Percentiles rank a stretch among this genome's conserved stretches.
Conservation (phyloP, 164 flowering plant species). For the Berberis thunbergii region DNA sequence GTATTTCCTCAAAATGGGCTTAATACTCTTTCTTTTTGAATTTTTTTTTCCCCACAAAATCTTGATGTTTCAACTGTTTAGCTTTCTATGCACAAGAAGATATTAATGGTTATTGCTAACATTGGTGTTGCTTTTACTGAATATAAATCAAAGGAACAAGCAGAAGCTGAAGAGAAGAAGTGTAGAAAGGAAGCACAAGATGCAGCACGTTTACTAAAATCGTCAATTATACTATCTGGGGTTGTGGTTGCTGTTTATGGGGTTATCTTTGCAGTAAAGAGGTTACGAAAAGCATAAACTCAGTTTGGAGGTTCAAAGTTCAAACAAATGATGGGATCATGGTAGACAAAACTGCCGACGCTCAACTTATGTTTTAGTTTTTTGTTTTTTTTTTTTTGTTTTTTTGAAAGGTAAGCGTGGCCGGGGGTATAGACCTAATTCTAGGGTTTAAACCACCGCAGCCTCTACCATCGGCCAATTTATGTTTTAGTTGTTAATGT, state of each 20-base stretch:
- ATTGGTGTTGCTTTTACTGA: too few species aligned
- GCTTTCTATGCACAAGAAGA: not conserved
- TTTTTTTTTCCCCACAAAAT: not conserved
- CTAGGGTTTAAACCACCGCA: too few species aligned
- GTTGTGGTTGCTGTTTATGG: constrained; percentile 46
- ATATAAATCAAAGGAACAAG: constrained; percentile 17
- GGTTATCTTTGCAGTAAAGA: constrained; percentile 46
- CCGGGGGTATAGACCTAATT: too few species aligned
- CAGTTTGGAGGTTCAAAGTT: not conserved
- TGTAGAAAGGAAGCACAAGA: constrained; percentile 17
- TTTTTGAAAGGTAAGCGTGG: too few species aligned
- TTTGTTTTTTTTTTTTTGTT: too few species aligned
- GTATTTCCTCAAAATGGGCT: too few species aligned
- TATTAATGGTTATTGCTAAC: too few species aligned
- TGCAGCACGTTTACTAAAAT: constrained; percentile 26
- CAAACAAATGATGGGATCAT: not conserved
- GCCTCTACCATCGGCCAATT: too few species aligned
- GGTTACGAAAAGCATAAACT: constrained; percentile 28
- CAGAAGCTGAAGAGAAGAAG: constrained; percentile 11
- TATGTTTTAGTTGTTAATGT: too few species aligned
- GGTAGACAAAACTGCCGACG: too few species aligned
- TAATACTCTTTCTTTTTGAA: not conserved
- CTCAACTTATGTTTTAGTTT: too few species aligned
- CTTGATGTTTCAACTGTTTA: not conserved
- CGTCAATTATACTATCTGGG: constrained; percentile 36